Percentiles rank a stretch among this genome's conserved stretches.
Conservation (phyloP, 139 green algal genomes). For the Eudorina sp. region DNA sequence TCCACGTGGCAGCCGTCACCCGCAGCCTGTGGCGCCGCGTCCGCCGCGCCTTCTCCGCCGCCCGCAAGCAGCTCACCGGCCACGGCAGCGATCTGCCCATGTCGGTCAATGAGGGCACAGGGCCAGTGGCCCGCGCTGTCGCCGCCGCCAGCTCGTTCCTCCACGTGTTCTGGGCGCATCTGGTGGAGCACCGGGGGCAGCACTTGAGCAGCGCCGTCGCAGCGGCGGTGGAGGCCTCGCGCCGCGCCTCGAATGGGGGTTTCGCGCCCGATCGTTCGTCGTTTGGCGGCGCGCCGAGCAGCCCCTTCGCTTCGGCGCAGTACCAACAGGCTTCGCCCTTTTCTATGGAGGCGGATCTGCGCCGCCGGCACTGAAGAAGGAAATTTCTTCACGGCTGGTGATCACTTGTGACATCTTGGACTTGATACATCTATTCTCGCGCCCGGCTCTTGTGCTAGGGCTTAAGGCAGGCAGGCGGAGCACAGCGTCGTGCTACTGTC, state of each 20-base stretch:
- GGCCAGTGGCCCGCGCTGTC: neutral
- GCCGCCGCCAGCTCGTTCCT: neutral
- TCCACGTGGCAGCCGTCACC: neutral
- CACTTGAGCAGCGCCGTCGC: neutral
- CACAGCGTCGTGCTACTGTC: no score
- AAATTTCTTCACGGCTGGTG: no score
- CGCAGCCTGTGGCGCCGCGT: conserved; percentile 28
- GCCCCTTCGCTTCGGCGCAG: neutral
- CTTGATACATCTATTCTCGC: no score
- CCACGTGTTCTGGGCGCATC: neutral
- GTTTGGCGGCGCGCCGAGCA: neutral
- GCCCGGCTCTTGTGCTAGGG: no score
- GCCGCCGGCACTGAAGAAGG: neutral
- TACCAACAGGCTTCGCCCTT: neutral
- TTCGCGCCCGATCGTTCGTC: neutral
- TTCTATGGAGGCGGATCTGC: neutral
- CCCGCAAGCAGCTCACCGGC: conserved; percentile 10
- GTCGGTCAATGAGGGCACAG: neutral
- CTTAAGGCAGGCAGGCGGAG: no score
- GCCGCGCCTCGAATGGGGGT: neutral
- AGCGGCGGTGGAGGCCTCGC: neutral
- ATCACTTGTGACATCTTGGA: no score
- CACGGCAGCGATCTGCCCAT: conserved; percentile 15
- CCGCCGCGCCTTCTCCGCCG: conserved; percentile 1
- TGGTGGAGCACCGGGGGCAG: neutral